Percentiles rank a stretch among this genome's conserved stretches.
Evolutionary conservation across 2,329 filamentous ascomycete species (phyloP).

Genomic region (Fusarium tuaranense): DNA sequence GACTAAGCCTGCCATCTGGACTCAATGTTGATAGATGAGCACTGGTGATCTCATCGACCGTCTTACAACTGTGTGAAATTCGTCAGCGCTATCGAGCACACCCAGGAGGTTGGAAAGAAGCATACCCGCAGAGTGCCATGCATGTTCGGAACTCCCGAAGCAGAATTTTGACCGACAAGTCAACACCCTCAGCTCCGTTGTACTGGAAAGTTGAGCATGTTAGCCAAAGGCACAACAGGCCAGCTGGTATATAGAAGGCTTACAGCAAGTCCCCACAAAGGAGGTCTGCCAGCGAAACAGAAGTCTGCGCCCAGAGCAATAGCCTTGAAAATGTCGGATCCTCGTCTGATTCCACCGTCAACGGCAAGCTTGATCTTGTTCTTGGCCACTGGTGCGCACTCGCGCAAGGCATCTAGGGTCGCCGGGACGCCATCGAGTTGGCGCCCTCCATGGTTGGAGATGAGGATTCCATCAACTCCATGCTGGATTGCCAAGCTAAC

Average conservation of each 20-base stretch:
- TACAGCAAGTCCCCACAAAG: neutral
- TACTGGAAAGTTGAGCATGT: neutral
- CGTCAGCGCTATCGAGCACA: neutral
- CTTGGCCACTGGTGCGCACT: neutral
- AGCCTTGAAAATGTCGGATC: neutral
- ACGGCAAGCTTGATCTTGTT: neutral
- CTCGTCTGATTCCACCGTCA: neutral
- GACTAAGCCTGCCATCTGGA: neutral
- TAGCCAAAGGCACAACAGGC: neutral
- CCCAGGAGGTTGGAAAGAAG: too few relatives aligned
- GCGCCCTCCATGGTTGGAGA: neutral
- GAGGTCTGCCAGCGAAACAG: neutral
- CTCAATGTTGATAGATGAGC: neutral
- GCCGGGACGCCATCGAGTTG: neutral
- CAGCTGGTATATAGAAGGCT: neutral
- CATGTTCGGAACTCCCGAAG: neutral
- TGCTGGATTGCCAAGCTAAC: neutral
- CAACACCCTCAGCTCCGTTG: neutral
- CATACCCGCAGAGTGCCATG: neutral
- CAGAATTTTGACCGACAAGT: neutral
- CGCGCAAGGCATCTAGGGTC: neutral
- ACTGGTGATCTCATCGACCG: neutral
- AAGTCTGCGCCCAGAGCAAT: neutral
- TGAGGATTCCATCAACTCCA: neutral
- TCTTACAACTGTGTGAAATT: neutral